Evolutionary conservation across 257 asterid genomes (phyloP).

Genomic region (Solanum medicagineum): DNA sequence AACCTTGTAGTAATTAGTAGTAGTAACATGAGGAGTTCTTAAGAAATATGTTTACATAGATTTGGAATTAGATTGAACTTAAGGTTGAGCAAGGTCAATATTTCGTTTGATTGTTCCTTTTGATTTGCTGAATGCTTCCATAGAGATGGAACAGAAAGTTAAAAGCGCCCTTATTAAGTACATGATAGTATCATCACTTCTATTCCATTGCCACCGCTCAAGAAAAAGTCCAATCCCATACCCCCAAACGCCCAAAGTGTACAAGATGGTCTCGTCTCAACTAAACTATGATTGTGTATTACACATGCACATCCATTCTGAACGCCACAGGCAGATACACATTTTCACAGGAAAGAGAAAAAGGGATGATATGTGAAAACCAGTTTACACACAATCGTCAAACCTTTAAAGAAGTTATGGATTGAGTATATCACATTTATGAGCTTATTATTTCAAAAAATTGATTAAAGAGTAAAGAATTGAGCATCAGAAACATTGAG

Average conservation of each 20-base stretch:
- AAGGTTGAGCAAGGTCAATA: background rate
- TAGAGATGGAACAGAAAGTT: background rate
- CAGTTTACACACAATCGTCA: background rate
- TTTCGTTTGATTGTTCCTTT: background rate
- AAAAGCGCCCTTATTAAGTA: too few species aligned
- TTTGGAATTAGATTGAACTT: background rate
- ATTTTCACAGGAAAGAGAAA: background rate
- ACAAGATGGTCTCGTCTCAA: background rate
- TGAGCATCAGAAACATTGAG: background rate
- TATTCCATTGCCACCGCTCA: too few species aligned
- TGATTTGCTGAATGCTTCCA: background rate
- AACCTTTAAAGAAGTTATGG: background rate
- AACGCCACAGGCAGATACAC: background rate
- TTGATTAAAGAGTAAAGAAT: background rate
- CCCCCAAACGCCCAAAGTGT: too few species aligned
- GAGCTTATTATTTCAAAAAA: background rate
- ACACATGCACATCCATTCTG: background rate
- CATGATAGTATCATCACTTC: too few species aligned
- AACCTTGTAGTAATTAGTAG: background rate
- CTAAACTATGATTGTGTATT: background rate
- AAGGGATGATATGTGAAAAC: background rate
- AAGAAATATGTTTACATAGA: background rate
- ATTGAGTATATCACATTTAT: background rate
- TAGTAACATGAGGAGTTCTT: background rate
- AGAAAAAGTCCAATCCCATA: too few species aligned